Percentiles rank a stretch among this genome's conserved stretches.
phyloP scores from a whole-genome alignment of 192 early-diverging fungal genomes.

The Funneliformis geosporum region DNA sequence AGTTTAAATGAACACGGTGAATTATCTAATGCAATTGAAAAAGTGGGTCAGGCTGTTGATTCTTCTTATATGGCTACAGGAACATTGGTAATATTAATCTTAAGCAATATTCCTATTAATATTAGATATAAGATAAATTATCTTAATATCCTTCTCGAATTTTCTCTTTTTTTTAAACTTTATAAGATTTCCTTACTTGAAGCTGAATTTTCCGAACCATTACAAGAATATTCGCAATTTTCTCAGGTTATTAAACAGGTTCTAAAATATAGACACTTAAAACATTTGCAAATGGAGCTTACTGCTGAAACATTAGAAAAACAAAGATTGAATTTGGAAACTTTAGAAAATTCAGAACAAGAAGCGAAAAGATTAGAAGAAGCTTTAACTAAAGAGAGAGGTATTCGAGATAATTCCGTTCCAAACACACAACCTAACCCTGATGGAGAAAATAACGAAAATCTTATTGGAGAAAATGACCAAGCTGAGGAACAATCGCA shows the following conservation, averaged over 20 bases:
- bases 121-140: not conserved
- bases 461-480: not conserved
- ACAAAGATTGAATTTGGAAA: slow-evolving; percentile 66
- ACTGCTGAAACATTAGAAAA: slow-evolving; percentile 71
- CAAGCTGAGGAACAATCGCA: slow-evolving; percentile 36
- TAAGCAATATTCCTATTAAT: not conserved
- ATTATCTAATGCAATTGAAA: slow-evolving; percentile 86
- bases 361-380: slow-evolving; percentile 73
- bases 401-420: not conserved
- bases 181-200: slow-evolving; percentile 65
- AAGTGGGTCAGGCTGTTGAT: slow-evolving; percentile 91
- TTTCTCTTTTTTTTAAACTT: not conserved
- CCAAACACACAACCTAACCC: not conserved
- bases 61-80: slow-evolving; percentile 75
- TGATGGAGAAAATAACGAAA: slow-evolving; percentile 8
- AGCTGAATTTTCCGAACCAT: slow-evolving; percentile 74
- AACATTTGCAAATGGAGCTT: slow-evolving; percentile 83
- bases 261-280: slow-evolving; percentile 79
- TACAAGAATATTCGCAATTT: slow-evolving; percentile 90
- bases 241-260: slow-evolving; percentile 85
- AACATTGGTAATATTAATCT: slow-evolving; percentile 54
- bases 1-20: slow-evolving; percentile 78
- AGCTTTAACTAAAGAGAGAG: slow-evolving; percentile 56
- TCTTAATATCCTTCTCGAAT: not conserved
- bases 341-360: slow-evolving; percentile 64